Evolutionary conservation across 768 basidiomycete species (phyloP), one percentile per base, ranked within the genome.

Genomic region (Leccinum pellstonianum): DNA sequence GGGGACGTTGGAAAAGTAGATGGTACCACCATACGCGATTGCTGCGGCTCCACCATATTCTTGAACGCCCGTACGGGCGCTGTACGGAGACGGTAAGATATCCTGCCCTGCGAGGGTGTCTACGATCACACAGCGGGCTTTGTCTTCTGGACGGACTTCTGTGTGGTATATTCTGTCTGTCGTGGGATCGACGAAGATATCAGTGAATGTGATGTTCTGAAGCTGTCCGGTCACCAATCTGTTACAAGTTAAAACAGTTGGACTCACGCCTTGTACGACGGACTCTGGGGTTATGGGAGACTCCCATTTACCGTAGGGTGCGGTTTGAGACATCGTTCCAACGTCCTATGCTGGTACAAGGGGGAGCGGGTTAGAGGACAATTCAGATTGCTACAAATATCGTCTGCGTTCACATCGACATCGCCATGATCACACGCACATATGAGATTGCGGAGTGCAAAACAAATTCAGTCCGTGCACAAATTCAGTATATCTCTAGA

Each of bases 31-130:
- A 58, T 81, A 72, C 1, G 83, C 83, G 19, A 81, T 77, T 1
- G 84, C 84, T 2, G 85, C 75, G 2, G 79, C 83, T 12, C 90
- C 90, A 0, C 90, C 89, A 55, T 90, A 90, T 68, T 90, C 89
- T 25, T 89, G 83, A 3, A 90, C 87, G 15, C 77, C 69, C 0
- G 82, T 81, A 35, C 82, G 77, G 5, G 77, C 83, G 68, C 81
- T 87, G 79, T 81, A 89, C 0, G 77, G 78, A 33, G 74, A 66
- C 2, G 80, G 80, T 12, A 86, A 77, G 23, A 88, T 66, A 51
- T 91, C 90, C 46, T 71, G 70, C 41, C 57, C 61, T 5, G 73
- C 72, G 25, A 71, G 55, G 0, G 84, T 83, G 27, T 83, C 75
- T 15, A 92, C 81, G 27, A 29, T 29, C 27, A 29, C 27, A 29